phyloP scores from a whole-genome alignment of 129 eudicot species.

The Flaveria trinervia region DNA sequence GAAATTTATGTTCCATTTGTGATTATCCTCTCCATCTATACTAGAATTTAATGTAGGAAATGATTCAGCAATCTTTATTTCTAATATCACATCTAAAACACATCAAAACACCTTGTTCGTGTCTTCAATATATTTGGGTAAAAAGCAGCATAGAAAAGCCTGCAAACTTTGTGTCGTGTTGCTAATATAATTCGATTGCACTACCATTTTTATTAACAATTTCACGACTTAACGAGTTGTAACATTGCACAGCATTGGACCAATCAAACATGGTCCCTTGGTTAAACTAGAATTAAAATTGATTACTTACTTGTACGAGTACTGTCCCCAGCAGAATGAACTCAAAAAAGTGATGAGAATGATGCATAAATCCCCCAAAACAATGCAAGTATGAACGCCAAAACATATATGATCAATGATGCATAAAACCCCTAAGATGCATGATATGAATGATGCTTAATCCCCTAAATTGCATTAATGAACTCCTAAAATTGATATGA shows the following conservation, averaged over 20 bases:
- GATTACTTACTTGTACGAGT: neutral
- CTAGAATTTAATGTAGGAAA: neutral
- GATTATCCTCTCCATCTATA: neutral
- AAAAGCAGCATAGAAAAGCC: neutral
- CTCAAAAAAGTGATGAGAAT: too few relatives aligned
- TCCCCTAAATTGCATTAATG: neutral
- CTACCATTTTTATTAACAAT: neutral
- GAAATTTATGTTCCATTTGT: neutral
- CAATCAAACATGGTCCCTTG: neutral
- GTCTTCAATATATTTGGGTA: neutral
- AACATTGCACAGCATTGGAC: neutral
- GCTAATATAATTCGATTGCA: neutral
- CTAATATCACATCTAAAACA: neutral
- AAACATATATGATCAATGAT: too few relatives aligned
- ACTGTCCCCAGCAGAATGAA: too few relatives aligned
- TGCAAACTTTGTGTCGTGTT: neutral
- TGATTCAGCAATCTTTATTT: neutral
- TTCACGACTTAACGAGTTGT: too few relatives aligned
- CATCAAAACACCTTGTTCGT: neutral
- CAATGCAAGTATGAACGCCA: too few relatives aligned
- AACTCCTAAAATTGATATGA: too few relatives aligned
- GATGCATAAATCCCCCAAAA: too few relatives aligned
- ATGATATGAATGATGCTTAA: neutral
- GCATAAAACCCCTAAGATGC: neutral
- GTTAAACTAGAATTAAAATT: neutral